Evolutionary conservation across 202 grass and related monocot genomes (phyloP).

Genomic region (Eragrostis tef): DNA sequence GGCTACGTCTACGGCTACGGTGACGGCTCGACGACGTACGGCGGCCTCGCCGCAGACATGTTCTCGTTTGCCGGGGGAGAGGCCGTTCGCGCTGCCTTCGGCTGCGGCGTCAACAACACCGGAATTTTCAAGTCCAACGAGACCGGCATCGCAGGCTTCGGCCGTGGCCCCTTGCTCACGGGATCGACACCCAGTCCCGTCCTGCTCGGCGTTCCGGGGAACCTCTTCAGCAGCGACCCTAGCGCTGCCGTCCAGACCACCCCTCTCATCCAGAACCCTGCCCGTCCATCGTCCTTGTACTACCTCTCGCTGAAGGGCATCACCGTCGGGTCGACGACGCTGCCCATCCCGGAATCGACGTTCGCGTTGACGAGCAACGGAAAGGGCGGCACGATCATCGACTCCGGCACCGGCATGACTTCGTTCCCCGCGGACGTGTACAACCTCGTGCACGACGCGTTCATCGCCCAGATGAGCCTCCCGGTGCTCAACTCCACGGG

Average conservation of each 20-base stretch:
- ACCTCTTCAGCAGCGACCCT: neutral
- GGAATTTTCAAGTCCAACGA: constrained; percentile 32
- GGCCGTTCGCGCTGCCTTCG: constrained; percentile 28
- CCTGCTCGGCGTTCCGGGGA: constrained; percentile 22
- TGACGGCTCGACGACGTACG: constrained; percentile 21
- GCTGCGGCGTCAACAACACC: constrained; percentile 54
- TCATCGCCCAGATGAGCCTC: constrained; percentile 54
- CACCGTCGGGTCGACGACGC: constrained; percentile 51
- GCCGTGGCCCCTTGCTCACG: neutral
- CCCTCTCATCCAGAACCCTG: neutral
- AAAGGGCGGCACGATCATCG: constrained; percentile 11
- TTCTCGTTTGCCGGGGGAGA: constrained; percentile 4
- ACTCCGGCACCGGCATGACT: constrained; percentile 16
- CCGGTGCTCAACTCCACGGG: neutral
- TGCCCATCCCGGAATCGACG: constrained; percentile 59
- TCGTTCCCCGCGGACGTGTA: neutral
- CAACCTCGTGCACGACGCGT: neutral
- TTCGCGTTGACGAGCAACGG: constrained; percentile 33
- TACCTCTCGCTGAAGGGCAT: constrained; percentile 44
- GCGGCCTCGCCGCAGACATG: constrained; percentile 16
- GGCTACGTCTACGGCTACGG: constrained; percentile 37
- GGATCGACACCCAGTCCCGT: neutral
- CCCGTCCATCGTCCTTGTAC: neutral
- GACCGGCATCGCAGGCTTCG: constrained; percentile 46
- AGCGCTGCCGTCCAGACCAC: constrained; percentile 31